Evolutionary conservation across 768 basidiomycete genomes (phyloP), one percentile per base, ranked within the genome.

Genomic region (Boletus sp.): DNA sequence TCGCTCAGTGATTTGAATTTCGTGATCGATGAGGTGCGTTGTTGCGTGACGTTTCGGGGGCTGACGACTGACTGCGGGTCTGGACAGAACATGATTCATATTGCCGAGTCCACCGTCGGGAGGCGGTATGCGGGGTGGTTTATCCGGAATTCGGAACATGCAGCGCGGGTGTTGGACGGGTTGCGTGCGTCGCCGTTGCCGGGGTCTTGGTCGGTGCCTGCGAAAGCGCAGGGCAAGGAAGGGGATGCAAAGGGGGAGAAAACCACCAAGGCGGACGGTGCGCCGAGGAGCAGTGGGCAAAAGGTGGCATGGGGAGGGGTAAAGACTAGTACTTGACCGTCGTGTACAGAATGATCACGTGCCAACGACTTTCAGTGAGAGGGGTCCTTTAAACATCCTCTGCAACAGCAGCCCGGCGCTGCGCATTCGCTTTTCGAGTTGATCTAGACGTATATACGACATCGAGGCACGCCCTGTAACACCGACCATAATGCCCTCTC

Each of bases 91-190:
- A 95, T 95, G 90, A 90, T 98, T 8, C 92, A 96, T 64, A 94
- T 98, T 60, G 89, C 92, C 4, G 95, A 98, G 72, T 94, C 93
- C 18, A 97, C 93, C 0, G 86, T 96, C 18, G 94, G 94, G 15
- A 78, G 96, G 46, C 86, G 94, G 48, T 98, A 93, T 72, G 96
- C 94, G 3, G 92, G 94, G 39, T 97, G 94, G 92, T 98, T 98
- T 76, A 95, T 98, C 75, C 88, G 94, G 64, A 93, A 95, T 73
- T 92, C 93, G 5, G 94, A 97, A 71, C 85, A 94, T 63, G 87
- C 94, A 28, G 90, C 93, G 67, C 83, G 91, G 62, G 90, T 95
- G 54, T 79, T 87, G 59, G 93, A 95, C 65, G 87, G 87, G 57
- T 77, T 97, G 62, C 86, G 79, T 59, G 74, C 76, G 42, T 75